Evolutionary conservation across 768 basidiomycete genomes (phyloP).

Genomic region (Kwoniella shandongensis): DNA sequence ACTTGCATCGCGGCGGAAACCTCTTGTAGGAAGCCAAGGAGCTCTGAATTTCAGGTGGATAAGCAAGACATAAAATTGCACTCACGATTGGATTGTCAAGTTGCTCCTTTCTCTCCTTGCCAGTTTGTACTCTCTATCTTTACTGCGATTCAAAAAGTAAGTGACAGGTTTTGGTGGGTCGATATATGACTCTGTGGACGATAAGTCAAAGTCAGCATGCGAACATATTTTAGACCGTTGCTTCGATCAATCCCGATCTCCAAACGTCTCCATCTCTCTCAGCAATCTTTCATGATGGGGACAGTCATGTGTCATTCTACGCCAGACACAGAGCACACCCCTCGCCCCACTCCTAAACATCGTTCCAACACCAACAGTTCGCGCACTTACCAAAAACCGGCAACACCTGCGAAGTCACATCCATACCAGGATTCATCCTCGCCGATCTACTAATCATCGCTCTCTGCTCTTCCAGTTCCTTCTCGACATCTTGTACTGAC

Average conservation of each 20-base stretch:
- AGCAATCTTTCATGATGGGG: no score
- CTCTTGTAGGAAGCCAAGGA: no score
- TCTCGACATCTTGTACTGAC: constrained; percentile 22
- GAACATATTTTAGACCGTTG: no score
- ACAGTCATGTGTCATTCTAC: no score
- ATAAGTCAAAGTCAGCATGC: not conserved
- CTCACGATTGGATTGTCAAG: constrained; percentile 21
- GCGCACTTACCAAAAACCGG: constrained; percentile 20
- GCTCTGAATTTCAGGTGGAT: not conserved
- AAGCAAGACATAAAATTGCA: not conserved
- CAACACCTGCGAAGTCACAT: constrained; percentile 9
- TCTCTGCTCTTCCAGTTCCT: constrained; percentile 18
- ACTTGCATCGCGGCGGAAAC: no score
- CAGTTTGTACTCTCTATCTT: constrained; percentile 13
- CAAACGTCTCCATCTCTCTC: no score
- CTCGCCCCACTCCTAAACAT: no score
- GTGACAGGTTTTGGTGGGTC: constrained; percentile 12
- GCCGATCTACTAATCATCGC: constrained; percentile 14
- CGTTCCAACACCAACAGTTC: no score
- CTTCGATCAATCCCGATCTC: no score
- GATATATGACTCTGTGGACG: constrained; percentile 10
- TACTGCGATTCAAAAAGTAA: not conserved
- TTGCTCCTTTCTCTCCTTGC: constrained; percentile 9
- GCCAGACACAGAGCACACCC: no score
- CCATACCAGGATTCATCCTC: constrained; percentile 22